phyloP scores from a whole-genome alignment of 2,329 filamentous ascomycete species.

The Fonsecaea multimorphosa region DNA sequence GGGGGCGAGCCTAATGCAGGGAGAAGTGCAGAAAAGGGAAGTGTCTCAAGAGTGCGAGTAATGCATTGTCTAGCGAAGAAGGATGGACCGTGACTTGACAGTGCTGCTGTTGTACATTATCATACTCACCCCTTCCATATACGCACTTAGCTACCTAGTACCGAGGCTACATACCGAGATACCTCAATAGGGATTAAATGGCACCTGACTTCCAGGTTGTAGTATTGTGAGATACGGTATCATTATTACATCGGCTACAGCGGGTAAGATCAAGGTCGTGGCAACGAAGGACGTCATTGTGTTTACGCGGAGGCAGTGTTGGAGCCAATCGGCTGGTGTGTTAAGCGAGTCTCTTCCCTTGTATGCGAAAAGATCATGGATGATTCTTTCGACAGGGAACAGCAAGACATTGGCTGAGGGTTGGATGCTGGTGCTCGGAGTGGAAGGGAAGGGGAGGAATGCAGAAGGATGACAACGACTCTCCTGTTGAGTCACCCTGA shows the following conservation, averaged over 20 bases:
- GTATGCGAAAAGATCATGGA: neutral
- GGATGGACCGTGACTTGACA: neutral
- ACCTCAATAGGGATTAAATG: neutral
- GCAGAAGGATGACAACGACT: neutral
- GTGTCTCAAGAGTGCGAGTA: slow-evolving; percentile 8
- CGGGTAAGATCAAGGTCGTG: neutral
- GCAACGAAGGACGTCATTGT: slow-evolving; percentile 23
- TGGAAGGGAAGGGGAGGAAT: neutral
- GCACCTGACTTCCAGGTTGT: neutral
- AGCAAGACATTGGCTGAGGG: neutral
- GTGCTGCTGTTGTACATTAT: neutral
- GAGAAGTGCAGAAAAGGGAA: slow-evolving; percentile 11
- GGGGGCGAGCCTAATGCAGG: slow-evolving; percentile 30
- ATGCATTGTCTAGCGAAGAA: neutral
- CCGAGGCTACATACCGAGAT: no score
- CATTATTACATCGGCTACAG: neutral
- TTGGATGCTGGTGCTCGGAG: neutral
- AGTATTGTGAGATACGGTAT: neutral
- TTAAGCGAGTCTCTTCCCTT: slow-evolving; percentile 18
- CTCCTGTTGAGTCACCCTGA: neutral
- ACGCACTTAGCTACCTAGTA: no score
- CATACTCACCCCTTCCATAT: no score
- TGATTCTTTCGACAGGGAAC: neutral
- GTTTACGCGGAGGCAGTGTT: slow-evolving; percentile 13
- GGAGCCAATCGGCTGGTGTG: slow-evolving; percentile 18